Evolutionary conservation across 1,139 yeast genomes (phyloP), one percentile per base, ranked within the genome.

Genomic region (Hemisphaericaspora lyxosophila): DNA sequence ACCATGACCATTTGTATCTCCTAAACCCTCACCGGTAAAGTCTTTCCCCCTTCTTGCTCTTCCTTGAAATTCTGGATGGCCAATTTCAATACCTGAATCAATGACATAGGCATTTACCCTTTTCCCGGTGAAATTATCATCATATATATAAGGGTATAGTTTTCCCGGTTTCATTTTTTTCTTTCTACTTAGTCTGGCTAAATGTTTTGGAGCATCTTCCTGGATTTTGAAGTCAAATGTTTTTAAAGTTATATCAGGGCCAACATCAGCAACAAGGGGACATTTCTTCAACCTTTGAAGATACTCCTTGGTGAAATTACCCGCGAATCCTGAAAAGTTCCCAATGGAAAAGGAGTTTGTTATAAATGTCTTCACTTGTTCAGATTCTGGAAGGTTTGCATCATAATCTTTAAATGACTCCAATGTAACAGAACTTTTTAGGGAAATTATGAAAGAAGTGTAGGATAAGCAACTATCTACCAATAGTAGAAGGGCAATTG

Each of bases 51-150:
- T 47, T 2, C 46, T 44, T 0, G 80, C 86, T 39, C 92, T 64
- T 0, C 79, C 80, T 43, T 74, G 80, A 50, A 85, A 81, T 29
- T 83, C 85, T 0, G 78, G 76, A 49, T 81, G 84, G 1, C 64
- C 67, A 15, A 64, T 51, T 36, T 66, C 64, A 16, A 85, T 61
- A 0, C 94, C 94, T 0, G 92, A 82, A 56, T 88, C 96, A 26
- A 87, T 63, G 14, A 88, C 76, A 55, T 86, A 88, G 0, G 78
- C 95, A 43, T 70, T 73, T 1, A 85, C 83, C 14, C 70, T 76
- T 5, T 58, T 17, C 2, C 59, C 63, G 4, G 51, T 49, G 5
- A 54, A 49, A 2, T 48, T 41, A 2, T 41, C 45, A 24, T 60
- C 57, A 37, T 56, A 66, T 24, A 46, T 66, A 67, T 88, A 89